phyloP scores from a whole-genome alignment of 495 filamentous ascomycete genomes.

The Talaromyces ruber region DNA sequence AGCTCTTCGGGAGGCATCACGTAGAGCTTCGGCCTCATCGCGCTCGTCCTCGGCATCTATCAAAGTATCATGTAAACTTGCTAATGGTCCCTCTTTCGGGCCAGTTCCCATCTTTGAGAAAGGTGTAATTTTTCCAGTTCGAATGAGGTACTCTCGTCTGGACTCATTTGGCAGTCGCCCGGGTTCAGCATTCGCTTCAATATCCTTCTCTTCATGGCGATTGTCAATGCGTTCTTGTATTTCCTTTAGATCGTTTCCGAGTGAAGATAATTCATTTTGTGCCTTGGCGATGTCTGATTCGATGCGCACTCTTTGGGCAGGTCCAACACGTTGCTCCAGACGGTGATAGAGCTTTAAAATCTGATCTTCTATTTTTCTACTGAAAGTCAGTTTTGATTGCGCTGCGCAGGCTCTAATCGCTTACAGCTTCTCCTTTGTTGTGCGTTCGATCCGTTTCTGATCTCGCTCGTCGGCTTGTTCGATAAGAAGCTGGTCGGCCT shows the following conservation, averaged over 20 bases:
- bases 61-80: conserved; percentile 61
- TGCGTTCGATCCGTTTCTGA: conserved; percentile 75
- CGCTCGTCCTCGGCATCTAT: conserved; percentile 66
- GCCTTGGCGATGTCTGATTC: conserved; percentile 56
- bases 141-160: conserved; percentile 79
- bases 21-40: conserved; percentile 47
- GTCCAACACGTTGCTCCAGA: conserved; percentile 36
- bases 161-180: conserved; percentile 67
- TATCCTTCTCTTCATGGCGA: conserved; percentile 47
- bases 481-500: conserved; percentile 70
- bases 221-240: conserved; percentile 73
- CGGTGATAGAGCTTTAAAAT: conserved; percentile 42
- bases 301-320: conserved; percentile 38
- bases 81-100: conserved; percentile 42
- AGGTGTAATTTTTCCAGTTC: conserved; percentile 95
- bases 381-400: conserved; percentile 3
- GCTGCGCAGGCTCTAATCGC: background rate
- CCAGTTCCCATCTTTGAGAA: conserved; percentile 65
- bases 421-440: conserved; percentile 50
- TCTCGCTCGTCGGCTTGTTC: conserved; percentile 86
- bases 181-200: conserved; percentile 31
- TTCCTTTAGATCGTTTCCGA: conserved; percentile 63
- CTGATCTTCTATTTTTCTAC: conserved; percentile 38
- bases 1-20: conserved; percentile 28
- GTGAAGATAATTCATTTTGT: conserved; percentile 48